These are phyloP conservation scores for Pichia cabralensis DNA, from an alignment of 805 yeast genomes.

Conservation along the genomic window DNA sequence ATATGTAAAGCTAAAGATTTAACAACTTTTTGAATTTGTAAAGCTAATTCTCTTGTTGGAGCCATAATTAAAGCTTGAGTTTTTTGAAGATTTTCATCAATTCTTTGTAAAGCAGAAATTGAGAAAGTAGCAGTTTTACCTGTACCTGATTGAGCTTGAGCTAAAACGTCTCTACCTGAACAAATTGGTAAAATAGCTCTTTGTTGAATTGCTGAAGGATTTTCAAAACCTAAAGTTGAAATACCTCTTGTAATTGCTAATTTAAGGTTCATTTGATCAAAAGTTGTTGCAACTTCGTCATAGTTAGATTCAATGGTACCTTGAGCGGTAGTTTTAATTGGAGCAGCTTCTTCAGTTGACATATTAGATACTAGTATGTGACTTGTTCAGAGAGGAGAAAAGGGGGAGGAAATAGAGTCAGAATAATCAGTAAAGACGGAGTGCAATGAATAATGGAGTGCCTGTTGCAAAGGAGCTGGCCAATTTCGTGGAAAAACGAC, in stretches of 20 bases:
- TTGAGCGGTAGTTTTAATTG: constrained; percentile 13
- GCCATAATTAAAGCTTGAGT: constrained; percentile 87
- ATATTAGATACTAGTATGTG: constrained; percentile 19
- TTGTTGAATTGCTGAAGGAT: constrained; percentile 95
- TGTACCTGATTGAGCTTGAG: constrained; percentile 99
- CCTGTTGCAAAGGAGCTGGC: no score
- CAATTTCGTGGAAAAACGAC: no score
- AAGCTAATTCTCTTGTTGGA: constrained; percentile 94
- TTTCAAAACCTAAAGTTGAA: constrained; percentile 87
- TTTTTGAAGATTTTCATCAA: constrained; percentile 61
- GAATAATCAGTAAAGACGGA: background rate
- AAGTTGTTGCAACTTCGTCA: constrained; percentile 76
- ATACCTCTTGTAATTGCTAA: constrained; percentile 66
- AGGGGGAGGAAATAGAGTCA: background rate
- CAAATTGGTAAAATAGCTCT: constrained; percentile 94
- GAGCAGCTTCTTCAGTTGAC: constrained; percentile 40
- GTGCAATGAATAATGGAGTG: no score
- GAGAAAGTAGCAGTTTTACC: constrained; percentile 99
- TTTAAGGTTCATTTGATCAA: constrained; percentile 72
- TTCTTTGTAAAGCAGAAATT: constrained; percentile 81
- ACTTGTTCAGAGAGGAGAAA: background rate
- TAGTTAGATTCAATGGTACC: constrained; percentile 87
- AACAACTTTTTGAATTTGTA: constrained; percentile 85
- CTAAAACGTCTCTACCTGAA: constrained; percentile 89
- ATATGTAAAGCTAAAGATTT: constrained; percentile 79